A percentile compares a stretch with the other conserved stretches of the same genome.
Conservation (phyloP, 768 basidiomycete genomes). For the Calocybe cyanea region DNA sequence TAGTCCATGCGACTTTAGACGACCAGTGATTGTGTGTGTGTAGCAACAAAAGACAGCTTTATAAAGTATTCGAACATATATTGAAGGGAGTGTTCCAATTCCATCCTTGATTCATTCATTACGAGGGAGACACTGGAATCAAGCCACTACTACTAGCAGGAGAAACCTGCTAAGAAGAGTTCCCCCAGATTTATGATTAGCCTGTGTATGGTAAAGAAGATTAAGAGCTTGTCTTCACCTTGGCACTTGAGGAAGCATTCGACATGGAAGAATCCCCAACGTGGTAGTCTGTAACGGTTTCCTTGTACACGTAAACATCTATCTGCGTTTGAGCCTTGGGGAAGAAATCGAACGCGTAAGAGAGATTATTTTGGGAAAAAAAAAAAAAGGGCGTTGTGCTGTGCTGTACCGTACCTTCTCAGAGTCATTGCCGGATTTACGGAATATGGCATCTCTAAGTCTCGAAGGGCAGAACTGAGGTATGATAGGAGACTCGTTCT, state of each 20-base stretch:
- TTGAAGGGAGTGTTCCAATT: too few species aligned
- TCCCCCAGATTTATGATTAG: too few species aligned
- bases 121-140: too few species aligned
- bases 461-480: conserved; percentile 12
- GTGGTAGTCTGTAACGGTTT: conserved; percentile 23
- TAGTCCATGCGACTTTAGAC: too few species aligned
- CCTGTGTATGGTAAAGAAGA: too few species aligned
- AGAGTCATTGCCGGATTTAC: conserved; percentile 4
- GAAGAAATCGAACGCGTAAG: background rate
- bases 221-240: conserved; percentile 4
- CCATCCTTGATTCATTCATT: too few species aligned
- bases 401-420: conserved; percentile 3
- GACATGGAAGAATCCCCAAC: background rate
- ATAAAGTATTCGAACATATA: too few species aligned
- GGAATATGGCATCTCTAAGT: conserved; percentile 2
- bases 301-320: conserved; percentile 26
- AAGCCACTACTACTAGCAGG: too few species aligned
- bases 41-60: too few species aligned
- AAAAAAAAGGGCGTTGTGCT: too few species aligned
- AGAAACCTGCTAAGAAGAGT: too few species aligned
- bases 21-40: too few species aligned
- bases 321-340: conserved; percentile 21
- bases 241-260: background rate
- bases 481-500: conserved; percentile 14
- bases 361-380: background rate